A percentile compares a stretch with the other conserved stretches of the same genome.
phyloP scores from a whole-genome alignment of 768 basidiomycete species.

The Trametes punicea region DNA sequence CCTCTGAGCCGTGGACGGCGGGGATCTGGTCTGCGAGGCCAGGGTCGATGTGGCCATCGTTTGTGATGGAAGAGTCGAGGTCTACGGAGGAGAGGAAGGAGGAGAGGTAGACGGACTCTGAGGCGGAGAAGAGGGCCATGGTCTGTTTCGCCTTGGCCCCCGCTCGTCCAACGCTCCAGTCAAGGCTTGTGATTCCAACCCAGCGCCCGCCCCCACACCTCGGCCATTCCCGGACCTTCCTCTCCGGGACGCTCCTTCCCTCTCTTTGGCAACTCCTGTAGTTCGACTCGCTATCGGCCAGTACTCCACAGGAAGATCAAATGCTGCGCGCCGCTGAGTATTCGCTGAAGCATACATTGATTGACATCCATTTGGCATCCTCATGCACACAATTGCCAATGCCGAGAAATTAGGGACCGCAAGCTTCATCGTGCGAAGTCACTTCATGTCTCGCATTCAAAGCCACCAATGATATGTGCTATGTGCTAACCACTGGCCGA shows the following conservation, averaged over 20 bases:
- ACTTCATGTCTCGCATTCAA: too few species aligned
- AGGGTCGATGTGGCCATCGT: slow-evolving; percentile 37
- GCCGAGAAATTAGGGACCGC: background rate
- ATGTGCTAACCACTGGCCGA: too few species aligned
- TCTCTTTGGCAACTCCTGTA: background rate
- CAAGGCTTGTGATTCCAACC: slow-evolving; percentile 19
- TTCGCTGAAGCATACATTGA: too few species aligned
- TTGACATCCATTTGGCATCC: background rate
- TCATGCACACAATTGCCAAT: background rate
- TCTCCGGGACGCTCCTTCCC: background rate
- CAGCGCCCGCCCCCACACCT: background rate
- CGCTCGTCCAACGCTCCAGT: background rate
- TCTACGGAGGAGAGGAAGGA: slow-evolving; percentile 61
- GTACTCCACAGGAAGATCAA: too few species aligned
- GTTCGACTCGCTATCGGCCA: too few species aligned
- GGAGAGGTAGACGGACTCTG: slow-evolving; percentile 67
- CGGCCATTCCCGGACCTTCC: slow-evolving; percentile 10
- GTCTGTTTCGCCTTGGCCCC: too few species aligned
- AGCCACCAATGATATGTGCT: too few species aligned
- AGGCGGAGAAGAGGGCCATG: slow-evolving; percentile 64
- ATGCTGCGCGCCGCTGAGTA: too few species aligned
- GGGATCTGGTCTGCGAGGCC: slow-evolving; percentile 41
- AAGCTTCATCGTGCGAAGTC: slow-evolving; percentile 7
- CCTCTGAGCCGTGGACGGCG: slow-evolving; percentile 54
- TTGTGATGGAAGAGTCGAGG: slow-evolving; percentile 36